Conservation (phyloP, 768 basidiomycete genomes). For the Pleurotus cornucopiae region DNA sequence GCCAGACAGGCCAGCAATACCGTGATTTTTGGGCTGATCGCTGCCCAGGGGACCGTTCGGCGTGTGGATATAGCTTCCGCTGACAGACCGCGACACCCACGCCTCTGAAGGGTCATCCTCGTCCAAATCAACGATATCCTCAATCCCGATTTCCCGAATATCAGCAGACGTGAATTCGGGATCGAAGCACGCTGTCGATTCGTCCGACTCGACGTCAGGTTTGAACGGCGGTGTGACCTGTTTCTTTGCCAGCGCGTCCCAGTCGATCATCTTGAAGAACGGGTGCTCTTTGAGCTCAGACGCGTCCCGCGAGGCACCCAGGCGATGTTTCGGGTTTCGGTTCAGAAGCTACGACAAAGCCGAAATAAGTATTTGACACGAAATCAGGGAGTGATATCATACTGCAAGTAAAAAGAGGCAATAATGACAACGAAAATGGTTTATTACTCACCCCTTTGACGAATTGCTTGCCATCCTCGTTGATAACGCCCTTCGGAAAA, state of each 20-base stretch:
- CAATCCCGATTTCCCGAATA: slow-evolving; percentile 65
- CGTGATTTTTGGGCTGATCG: slow-evolving; percentile 28
- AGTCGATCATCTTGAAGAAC: slow-evolving; percentile 91
- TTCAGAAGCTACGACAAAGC: slow-evolving; percentile 74
- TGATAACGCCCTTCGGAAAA: slow-evolving; percentile 95
- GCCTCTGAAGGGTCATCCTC: slow-evolving; percentile 70
- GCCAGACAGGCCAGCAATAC: slow-evolving; percentile 3
- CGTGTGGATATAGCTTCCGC: slow-evolving; percentile 43
- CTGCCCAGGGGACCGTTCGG: slow-evolving; percentile 79
- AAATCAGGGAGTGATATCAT: not conserved
- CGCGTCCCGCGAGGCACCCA: slow-evolving; percentile 88
- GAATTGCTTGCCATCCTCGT: slow-evolving; percentile 97
- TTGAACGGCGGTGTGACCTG: slow-evolving; percentile 97
- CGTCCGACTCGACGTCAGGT: slow-evolving; percentile 95
- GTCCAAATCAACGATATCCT: slow-evolving; percentile 43
- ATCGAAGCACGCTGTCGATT: slow-evolving; percentile 97
- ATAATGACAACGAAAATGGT: slow-evolving; percentile 10
- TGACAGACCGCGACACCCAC: slow-evolving; percentile 54
- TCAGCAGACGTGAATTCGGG: slow-evolving; percentile 96
- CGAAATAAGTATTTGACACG: not conserved
- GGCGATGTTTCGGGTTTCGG: slow-evolving; percentile 95
- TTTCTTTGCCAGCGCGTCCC: slow-evolving; percentile 80
- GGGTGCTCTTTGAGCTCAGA: slow-evolving; percentile 94
- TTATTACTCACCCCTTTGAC: slow-evolving; percentile 84
- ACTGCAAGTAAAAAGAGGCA: not conserved